A percentile compares a stretch with the other conserved stretches of the same genome.
These are phyloP conservation scores for Colletotrichum tofieldiae DNA, from an alignment of 2,329 filamentous ascomycete species.

Conservation along the genomic window DNA sequence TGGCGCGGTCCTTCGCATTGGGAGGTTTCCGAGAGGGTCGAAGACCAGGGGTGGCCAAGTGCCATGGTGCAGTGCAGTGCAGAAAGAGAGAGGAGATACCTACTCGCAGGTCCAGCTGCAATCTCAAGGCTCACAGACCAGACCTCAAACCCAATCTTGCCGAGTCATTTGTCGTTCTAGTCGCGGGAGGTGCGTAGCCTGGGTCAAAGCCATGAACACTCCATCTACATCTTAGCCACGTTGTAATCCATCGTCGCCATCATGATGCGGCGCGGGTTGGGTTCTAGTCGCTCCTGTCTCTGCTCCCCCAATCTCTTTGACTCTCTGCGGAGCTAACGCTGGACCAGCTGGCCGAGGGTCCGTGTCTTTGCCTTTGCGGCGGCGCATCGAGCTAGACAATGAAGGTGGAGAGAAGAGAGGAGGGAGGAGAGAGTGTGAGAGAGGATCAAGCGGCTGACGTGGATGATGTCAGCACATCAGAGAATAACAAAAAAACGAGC, in stretches of 20 bases:
- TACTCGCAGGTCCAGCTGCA: slow-evolving; percentile 29
- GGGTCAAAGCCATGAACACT: slow-evolving; percentile 39
- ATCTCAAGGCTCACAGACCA: slow-evolving; percentile 37
- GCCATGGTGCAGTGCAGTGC: slow-evolving; percentile 12
- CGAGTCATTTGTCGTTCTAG: slow-evolving; percentile 32
- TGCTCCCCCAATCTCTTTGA: slow-evolving; percentile 39
- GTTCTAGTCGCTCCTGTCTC: slow-evolving; percentile 39
- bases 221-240: slow-evolving; percentile 37
- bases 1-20: slow-evolving; percentile 39
- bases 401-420: background rate
- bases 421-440: slow-evolving; percentile 12
- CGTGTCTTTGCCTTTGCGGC: slow-evolving; percentile 23
- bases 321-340: slow-evolving; percentile 18
- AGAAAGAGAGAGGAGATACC: slow-evolving; percentile 10
- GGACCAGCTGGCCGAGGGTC: slow-evolving; percentile 29
- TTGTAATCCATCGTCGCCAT: slow-evolving; percentile 36
- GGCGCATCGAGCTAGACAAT: slow-evolving; percentile 23
- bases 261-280: slow-evolving; percentile 30
- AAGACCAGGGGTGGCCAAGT: slow-evolving; percentile 30
- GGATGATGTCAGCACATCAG: slow-evolving; percentile 40
- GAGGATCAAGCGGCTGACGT: slow-evolving; percentile 34
- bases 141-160: slow-evolving; percentile 30
- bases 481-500: slow-evolving; percentile 27
- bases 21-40: slow-evolving; percentile 35
- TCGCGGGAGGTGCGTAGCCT: slow-evolving; percentile 32